Evolutionary conservation across 2,329 filamentous ascomycete genomes (phyloP), one percentile per base, ranked within the genome.

Genomic region (Colletotrichum lupini): DNA sequence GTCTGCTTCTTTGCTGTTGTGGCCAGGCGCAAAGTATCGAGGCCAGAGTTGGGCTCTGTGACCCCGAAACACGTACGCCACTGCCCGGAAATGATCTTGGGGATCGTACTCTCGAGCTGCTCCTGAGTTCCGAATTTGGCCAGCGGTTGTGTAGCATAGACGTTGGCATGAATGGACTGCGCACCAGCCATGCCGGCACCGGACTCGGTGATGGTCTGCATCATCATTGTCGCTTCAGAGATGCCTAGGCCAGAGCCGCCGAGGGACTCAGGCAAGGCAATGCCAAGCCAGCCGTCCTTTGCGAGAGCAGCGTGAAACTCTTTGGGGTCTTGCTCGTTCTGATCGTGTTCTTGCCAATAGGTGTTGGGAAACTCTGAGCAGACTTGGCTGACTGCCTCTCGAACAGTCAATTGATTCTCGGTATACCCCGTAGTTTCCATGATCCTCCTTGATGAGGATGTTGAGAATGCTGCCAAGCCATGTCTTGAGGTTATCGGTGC

Each of bases 201-300:
- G 2, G 90, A 92, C 83, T 95, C 92, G 0, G 92, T 86, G 69
- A 95, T 94, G 2, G 93, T 94, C 78, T 97, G 94, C 86, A 97
- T 89, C 93, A 97, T 96, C 89, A 96, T 93, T 0, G 92, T 94
- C 1, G 94, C 94, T 79, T 97, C 94, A 0, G 92, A 92, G 46
- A 97, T 95, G 9, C 91, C 94, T 9, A 97, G 82, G 0, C 92
- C 93, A 1, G 93, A 88, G 0, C 94, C 94, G 3, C 94, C 94
- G 0, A 95, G 87, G 0, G 89, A 86, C 79, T 95, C 93, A 0
- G 94, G 93, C 4, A 97, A 83, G 0, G 93, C 93, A 76, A 96
- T 95, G 3, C 94, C 94, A 53, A 97, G 88, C 93, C 93, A 97
- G 7, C 94, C 94, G 75, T 92, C 92, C 68, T 90, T 89, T 8